A percentile compares a stretch with the other conserved stretches of the same genome.
phyloP scores from a whole-genome alignment of 2,329 filamentous ascomycete species.

The Purpureocillium lavendulum region DNA sequence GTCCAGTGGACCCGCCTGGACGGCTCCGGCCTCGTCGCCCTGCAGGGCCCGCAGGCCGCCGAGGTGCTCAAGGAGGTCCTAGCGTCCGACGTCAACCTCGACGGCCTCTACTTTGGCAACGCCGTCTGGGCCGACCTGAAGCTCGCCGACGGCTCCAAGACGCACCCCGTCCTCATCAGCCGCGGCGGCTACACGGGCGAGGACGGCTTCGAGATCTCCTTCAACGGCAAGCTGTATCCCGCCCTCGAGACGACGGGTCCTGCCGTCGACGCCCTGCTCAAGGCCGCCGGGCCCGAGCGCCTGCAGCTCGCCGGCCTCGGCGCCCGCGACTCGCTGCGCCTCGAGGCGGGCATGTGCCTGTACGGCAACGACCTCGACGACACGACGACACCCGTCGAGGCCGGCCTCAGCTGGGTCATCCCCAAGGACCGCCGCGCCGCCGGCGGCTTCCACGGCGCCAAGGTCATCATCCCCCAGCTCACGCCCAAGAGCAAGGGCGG shows the following conservation, averaged over 20 bases:
- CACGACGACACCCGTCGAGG: slow-evolving; percentile 51
- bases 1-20: slow-evolving; percentile 63
- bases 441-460: slow-evolving; percentile 78
- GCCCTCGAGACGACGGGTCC: slow-evolving; percentile 36
- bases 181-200: slow-evolving; percentile 95
- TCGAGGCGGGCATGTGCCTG: slow-evolving; percentile 98
- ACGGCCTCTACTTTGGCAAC: slow-evolving; percentile 73
- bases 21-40: slow-evolving; percentile 70
- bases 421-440: slow-evolving; percentile 61
- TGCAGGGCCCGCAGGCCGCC: slow-evolving; percentile 77
- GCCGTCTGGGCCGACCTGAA: slow-evolving; percentile 58
- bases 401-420: slow-evolving; percentile 66
- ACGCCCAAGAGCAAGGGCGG: slow-evolving; percentile 66
- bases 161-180: slow-evolving; percentile 54
- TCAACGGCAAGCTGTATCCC: slow-evolving; percentile 39
- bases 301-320: slow-evolving; percentile 82
- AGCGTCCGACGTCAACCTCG: slow-evolving; percentile 45
- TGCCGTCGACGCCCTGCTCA: slow-evolving; percentile 60
- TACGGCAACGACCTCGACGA: slow-evolving; percentile 98
- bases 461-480: slow-evolving; percentile 69
- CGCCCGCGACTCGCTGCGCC: slow-evolving; percentile 80
- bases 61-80: slow-evolving; percentile 61
- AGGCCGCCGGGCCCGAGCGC: slow-evolving; percentile 48
- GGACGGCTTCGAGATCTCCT: slow-evolving; percentile 95
- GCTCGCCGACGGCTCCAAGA: slow-evolving; percentile 40